These are phyloP conservation scores for Globisporangium middletonii DNA, from an alignment of 352 stramenopile species.

Conservation along the genomic window DNA sequence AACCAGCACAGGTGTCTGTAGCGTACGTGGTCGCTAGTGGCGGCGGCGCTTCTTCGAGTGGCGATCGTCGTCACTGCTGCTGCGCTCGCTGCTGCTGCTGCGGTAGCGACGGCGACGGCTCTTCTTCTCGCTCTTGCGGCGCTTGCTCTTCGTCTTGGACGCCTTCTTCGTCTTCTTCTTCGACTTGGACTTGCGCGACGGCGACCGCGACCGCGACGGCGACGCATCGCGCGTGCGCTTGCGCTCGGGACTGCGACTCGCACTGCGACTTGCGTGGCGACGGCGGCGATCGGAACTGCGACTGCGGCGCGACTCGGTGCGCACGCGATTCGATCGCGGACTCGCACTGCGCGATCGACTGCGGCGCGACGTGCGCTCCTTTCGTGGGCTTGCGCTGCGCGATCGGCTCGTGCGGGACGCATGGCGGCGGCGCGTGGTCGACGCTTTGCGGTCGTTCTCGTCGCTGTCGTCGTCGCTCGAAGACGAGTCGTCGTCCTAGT, in stretches of 20 bases:
- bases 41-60: conserved; percentile 17
- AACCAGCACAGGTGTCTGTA: too few species aligned
- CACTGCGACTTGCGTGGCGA: conserved; percentile 15
- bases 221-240: neutral
- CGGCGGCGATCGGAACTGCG: conserved; percentile 12
- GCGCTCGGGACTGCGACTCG: conserved; percentile 5
- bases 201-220: conserved; percentile 3
- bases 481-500: conserved; percentile 20
- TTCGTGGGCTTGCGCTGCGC: conserved; percentile 9
- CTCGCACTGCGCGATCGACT: conserved; percentile 7
- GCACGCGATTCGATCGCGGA: conserved; percentile 1
- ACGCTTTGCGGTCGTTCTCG: neutral
- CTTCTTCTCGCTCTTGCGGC: conserved; percentile 32
- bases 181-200: conserved; percentile 17
- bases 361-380: neutral
- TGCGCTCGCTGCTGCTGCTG: conserved; percentile 16
- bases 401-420: conserved; percentile 5
- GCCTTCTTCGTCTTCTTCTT: conserved; percentile 22
- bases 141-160: conserved; percentile 40
- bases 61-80: conserved; percentile 16
- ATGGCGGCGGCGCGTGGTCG: neutral
- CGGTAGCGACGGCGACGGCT: conserved; percentile 18
- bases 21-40: neutral
- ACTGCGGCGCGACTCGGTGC: conserved; percentile 13
- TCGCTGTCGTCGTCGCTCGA: conserved; percentile 27